These are phyloP conservation scores for Kodamaea sagamina DNA, from an alignment of 805 yeast species.

Conservation along the genomic window DNA sequence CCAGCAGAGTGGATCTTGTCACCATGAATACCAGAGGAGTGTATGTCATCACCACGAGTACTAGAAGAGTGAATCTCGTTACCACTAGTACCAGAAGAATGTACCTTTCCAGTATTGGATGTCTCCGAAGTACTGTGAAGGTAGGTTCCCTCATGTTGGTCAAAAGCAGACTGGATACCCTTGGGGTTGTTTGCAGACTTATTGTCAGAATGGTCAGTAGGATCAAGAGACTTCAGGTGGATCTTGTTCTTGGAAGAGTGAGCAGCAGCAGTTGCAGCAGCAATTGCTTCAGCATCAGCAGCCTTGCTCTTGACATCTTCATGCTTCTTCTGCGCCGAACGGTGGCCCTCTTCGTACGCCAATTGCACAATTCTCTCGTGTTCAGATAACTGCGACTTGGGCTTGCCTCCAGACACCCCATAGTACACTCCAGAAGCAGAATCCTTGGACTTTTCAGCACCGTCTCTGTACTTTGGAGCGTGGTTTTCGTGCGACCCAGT, in stretches of 20 bases:
- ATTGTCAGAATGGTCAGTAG: conserved; percentile 29
- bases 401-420: neutral
- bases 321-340: conserved; percentile 19
- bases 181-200: conserved; percentile 31
- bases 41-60: too few relatives aligned
- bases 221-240: conserved; percentile 19
- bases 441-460: conserved; percentile 21
- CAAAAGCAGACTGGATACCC: conserved; percentile 27
- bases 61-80: too few relatives aligned
- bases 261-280: neutral
- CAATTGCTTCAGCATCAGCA: conserved; percentile 4
- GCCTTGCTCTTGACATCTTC: conserved; percentile 3
- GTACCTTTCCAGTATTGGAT: too few relatives aligned
- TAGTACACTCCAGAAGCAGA: neutral
- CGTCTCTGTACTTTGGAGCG: conserved; percentile 32
- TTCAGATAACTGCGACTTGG: neutral
- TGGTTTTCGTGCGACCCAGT: conserved; percentile 19
- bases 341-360: conserved; percentile 19
- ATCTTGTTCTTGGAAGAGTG: conserved; percentile 1
- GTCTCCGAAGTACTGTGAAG: too few relatives aligned
- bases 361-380: conserved; percentile 2
- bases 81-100: too few relatives aligned
- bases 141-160: neutral
- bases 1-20: too few relatives aligned
- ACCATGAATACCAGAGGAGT: too few relatives aligned